Evolutionary conservation across 495 filamentous ascomycete species (phyloP).

Genomic region (Penicillium bialowiezense): DNA sequence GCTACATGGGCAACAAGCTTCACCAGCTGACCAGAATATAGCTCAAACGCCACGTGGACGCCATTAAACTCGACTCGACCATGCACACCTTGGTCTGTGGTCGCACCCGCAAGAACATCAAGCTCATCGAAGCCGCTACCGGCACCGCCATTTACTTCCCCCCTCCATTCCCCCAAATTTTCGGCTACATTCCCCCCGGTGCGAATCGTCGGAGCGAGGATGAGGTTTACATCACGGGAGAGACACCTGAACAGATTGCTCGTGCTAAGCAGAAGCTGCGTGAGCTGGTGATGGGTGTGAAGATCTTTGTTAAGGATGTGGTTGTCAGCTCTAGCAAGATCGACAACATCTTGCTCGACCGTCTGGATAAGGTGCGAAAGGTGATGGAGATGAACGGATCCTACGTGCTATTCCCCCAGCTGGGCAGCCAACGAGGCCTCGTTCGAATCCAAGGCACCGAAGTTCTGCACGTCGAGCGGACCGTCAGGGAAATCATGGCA

Average conservation of each 20-base stretch:
- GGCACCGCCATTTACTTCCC: constrained; percentile 98
- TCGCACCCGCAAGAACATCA: constrained; percentile 91
- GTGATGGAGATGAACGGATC: constrained; percentile 96
- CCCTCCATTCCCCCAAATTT: constrained; percentile 84
- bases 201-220: constrained; percentile 77
- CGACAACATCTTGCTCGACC: constrained; percentile 85
- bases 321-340: constrained; percentile 83
- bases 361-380: constrained; percentile 93
- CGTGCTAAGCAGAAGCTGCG: constrained; percentile 85
- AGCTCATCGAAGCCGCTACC: constrained; percentile 89
- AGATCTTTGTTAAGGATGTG: constrained; percentile 89
- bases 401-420: constrained; percentile 82
- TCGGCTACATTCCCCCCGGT: constrained; percentile 79
- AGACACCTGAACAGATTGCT: constrained; percentile 72
- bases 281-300: constrained; percentile 72
- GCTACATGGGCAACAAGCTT: not conserved
- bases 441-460: constrained; percentile 91
- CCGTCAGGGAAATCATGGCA: constrained; percentile 90
- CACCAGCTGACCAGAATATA: constrained; percentile 42
- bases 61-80: constrained; percentile 76
- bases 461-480: constrained; percentile 88
- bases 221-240: constrained; percentile 91
- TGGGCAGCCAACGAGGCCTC: constrained; percentile 73
- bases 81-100: constrained; percentile 89
- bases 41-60: constrained; percentile 84